Evolutionary conservation across 345 rosid species (phyloP).

Genomic region (Crucihimalaya himalaica): DNA sequence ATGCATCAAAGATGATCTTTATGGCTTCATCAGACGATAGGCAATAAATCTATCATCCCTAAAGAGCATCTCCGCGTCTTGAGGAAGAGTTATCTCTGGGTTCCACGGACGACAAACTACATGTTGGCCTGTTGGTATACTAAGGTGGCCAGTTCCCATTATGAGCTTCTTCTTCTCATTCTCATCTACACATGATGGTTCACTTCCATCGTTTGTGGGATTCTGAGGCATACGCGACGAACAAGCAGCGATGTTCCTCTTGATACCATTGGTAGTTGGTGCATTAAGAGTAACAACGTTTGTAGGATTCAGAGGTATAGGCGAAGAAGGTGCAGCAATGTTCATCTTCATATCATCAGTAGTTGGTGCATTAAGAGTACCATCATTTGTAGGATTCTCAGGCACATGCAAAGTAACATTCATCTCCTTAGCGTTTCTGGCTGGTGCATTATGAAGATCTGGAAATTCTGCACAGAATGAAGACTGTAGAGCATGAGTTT

Average conservation of each 20-base stretch:
- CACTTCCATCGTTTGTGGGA: not conserved
- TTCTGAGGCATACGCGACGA: not conserved
- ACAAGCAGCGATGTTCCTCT: slow-evolving; percentile 1
- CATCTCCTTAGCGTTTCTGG: not conserved
- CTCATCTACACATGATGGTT: slow-evolving; percentile 13
- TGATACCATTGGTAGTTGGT: not conserved
- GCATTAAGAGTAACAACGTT: not conserved
- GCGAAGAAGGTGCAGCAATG: slow-evolving; percentile 6
- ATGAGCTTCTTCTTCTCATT: slow-evolving; percentile 12
- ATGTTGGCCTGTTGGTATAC: slow-evolving; percentile 25
- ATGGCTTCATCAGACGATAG: slow-evolving; percentile 18
- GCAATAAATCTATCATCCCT: slow-evolving; percentile 39
- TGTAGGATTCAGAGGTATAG: slow-evolving; percentile 2
- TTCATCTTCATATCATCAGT: not conserved
- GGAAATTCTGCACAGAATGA: slow-evolving; percentile 25
- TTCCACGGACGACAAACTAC: slow-evolving; percentile 34
- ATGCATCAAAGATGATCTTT: slow-evolving; percentile 2
- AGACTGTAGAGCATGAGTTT: slow-evolving; percentile 15
- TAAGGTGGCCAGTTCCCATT: slow-evolving; percentile 30
- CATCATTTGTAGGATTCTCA: not conserved
- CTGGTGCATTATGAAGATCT: not conserved
- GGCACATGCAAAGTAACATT: not conserved
- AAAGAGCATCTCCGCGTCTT: slow-evolving; percentile 31
- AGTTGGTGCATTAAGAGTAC: not conserved
- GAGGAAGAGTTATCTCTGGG: slow-evolving; percentile 28